Conservation (phyloP, 768 basidiomycete species). For the Wakefieldia striispora region DNA sequence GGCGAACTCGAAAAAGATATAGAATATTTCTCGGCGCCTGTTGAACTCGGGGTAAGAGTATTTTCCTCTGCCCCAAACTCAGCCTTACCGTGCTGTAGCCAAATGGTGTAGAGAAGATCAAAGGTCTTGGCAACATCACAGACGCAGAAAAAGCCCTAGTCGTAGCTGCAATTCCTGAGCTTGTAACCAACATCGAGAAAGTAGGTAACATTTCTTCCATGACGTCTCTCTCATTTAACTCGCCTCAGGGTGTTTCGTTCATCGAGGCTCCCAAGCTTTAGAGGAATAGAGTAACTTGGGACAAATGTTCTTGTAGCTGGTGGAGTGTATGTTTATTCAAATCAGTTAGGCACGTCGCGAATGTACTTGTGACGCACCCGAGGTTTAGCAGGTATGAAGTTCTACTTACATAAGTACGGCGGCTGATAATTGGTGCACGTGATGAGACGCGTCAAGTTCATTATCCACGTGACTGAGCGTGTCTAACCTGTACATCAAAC, state of each 20-base stretch:
- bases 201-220: slow-evolving; percentile 36
- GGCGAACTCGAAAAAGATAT: slow-evolving; percentile 74
- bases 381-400: no score
- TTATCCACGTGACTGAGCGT: slow-evolving; percentile 26
- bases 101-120: slow-evolving; percentile 80
- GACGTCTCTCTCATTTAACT: neutral
- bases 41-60: slow-evolving; percentile 78
- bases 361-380: no score
- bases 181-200: slow-evolving; percentile 68
- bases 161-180: slow-evolving; percentile 77
- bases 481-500: neutral
- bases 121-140: slow-evolving; percentile 73
- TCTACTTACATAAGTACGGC: no score
- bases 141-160: slow-evolving; percentile 74
- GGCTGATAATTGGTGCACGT: slow-evolving; percentile 15
- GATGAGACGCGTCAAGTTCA: slow-evolving; percentile 28
- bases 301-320: neutral
- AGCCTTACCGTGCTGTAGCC: slow-evolving; percentile 41
- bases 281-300: neutral
- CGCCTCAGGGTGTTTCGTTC: slow-evolving; percentile 25
- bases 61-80: neutral
- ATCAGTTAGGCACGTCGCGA: no score
- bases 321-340: slow-evolving; percentile 10
- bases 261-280: slow-evolving; percentile 29
- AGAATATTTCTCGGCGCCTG: slow-evolving; percentile 85